These are phyloP conservation scores for Marchantia polymorpha DNA, from an alignment of 225 moss, liverwort and hornwort genomes.

Conservation along the genomic window DNA sequence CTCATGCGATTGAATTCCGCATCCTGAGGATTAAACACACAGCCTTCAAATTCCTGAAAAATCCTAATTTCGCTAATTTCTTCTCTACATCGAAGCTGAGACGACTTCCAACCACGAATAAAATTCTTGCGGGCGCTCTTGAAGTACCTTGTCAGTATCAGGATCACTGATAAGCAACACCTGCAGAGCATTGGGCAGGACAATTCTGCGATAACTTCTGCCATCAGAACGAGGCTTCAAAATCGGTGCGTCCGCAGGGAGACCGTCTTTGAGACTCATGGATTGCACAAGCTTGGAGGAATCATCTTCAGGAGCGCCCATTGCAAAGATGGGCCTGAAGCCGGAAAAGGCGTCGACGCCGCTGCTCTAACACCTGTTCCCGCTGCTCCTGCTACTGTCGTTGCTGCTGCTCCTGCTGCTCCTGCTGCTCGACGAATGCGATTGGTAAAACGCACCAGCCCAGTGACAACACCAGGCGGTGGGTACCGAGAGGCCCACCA, in stretches of 20 bases:
- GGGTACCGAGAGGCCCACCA: not conserved
- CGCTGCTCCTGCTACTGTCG: not conserved
- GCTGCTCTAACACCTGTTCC: not conserved
- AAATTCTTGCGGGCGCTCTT: not conserved
- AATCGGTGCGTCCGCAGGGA: constrained; percentile 31
- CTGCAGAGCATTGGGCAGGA: constrained; percentile 61
- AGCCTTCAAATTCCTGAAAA: no score
- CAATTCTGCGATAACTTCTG: constrained; percentile 63
- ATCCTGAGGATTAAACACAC: not conserved
- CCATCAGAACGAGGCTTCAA: constrained; percentile 70
- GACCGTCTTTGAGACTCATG: not conserved
- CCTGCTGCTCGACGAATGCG: not conserved
- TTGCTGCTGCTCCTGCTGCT: constrained; percentile 6
- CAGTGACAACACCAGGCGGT: constrained; percentile 1
- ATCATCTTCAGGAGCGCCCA: constrained; percentile 11
- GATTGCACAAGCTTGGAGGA: not conserved
- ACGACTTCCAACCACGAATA: not conserved
- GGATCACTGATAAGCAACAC: constrained; percentile 83
- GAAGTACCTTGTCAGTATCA: constrained; percentile 79
- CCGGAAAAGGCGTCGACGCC: not conserved
- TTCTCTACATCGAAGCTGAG: not conserved
- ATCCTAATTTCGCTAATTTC: not conserved
- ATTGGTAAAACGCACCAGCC: not conserved
- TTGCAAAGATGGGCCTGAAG: not conserved
- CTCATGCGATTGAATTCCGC: not conserved